Evolutionary conservation across 2,329 filamentous ascomycete genomes (phyloP), one percentile per base, ranked within the genome.

Genomic region (Fusarium xyrophilum): DNA sequence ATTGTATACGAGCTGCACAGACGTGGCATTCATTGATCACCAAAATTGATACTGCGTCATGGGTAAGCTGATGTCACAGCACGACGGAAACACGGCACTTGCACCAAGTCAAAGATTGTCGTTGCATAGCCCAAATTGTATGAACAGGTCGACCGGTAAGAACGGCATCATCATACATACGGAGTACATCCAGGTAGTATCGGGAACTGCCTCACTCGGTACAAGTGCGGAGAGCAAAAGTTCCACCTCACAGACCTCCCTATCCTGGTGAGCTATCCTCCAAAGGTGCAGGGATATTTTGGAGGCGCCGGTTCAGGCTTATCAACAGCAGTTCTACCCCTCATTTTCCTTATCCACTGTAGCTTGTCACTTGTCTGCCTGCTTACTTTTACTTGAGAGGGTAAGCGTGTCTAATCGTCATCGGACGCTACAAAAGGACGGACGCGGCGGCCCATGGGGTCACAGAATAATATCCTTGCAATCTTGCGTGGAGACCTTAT

Each of bases 171-270:
- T 47, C 57, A 21, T 28, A 30, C 48, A 65, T 32, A 50, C n/a
- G n/a, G n/a, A n/a, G n/a, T n/a, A n/a, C 35, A 50, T 35, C 43
- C 44, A 30, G 50, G 43, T 33, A 9, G 27, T n/a, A n/a, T 30
- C 46, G 28, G 23, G 23, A 50, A 54, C 38, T 59, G 52, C 58
- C 63, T 28, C 40, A 67, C 53, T 44, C 44, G 57, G 64, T 39
- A 51, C 52, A 58, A 35, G 53, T 55, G 64, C 50, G 63, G 64
- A 38, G 58, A 67, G 57, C 63, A 67, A 67, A 67, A 67, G 64
- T 66, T 47, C 63, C 63, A 21, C 43, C 55, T 21, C 11, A 44
- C 23, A 19, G 14, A 58, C 48, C 56, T 58, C 43, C 48, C 56
- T 55, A 21, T 58, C 33, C 30, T 7, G 25, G 46, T n/a, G 38